Evolutionary conservation across 108 stramenopile genomes (phyloP), one percentile per base, ranked within the genome.

Genomic region (Stephanodiscus minutulus): DNA sequence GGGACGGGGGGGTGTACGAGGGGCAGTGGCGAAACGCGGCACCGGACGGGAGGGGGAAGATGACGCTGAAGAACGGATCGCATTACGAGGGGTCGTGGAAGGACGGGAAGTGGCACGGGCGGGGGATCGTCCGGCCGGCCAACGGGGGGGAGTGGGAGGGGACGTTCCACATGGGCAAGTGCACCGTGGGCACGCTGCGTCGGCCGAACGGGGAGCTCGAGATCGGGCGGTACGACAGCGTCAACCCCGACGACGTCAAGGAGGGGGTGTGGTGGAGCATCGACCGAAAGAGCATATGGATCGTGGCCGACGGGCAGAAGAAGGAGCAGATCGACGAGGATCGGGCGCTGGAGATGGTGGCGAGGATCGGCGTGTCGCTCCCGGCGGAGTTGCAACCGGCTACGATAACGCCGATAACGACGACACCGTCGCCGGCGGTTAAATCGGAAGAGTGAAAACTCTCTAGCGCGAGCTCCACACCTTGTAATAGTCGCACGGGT

Each of bases 211-310:
- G 77, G 11, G 77, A 79, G 37, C 28, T 79, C 1, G 78, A 79
- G 52, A 68, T 79, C 55, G 78, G 78, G 27, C 37, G 78, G 53
- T 79, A 73, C 58, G 78, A 79, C 53, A 73, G 72, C 63, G 78
- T 79, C 20, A 79, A 79, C 53, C 78, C 78, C 10, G 78, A 79
- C 59, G 78, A 79, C 58, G 67, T 73, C 41, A 72, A 73, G 78
- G 78, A 72, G 36, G 78, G 78, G 28, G 78, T 79, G 44, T 79
- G 78, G 78, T 79, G 78, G 78, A 79, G 78, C 63, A 68, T 73
- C 33, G 78, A 79, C 61, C 48, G 78, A 6, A 12, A 43, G 1
- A 66, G 24, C 7, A 68, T 79, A 48, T 68, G 71, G 72, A 72
- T 49, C 20, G 70, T 79, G 15, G 78, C 58, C 53, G 61, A 73